Evolutionary conservation across 495 filamentous ascomycete species (phyloP), one percentile per base, ranked within the genome.

Genomic region (Articulospora tetracladia): DNA sequence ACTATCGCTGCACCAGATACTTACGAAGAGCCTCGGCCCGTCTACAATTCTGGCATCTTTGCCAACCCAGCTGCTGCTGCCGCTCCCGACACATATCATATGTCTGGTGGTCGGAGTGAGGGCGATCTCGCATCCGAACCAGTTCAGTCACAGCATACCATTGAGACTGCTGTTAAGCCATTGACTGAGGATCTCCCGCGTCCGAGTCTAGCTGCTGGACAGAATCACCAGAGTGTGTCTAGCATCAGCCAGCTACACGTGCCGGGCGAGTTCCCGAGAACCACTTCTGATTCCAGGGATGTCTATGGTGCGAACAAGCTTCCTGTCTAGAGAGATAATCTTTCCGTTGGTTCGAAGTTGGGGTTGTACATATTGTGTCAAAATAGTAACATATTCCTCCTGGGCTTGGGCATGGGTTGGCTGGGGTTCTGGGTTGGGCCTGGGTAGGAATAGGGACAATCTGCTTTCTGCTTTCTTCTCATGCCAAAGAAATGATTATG

Each of bases 191-290:
- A 39, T 34, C 3, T 47, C 11, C 15, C 39, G 3, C 6, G 46
- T 4, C 62, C 59, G n/a, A 12, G 28, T 15, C 26, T 60, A 13
- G 53, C 60, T 48, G 47, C 60, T 1, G 61, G 59, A n/a, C 58
- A 61, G 17, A 64, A 57, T 55, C 58, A 69, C 50, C 36, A 56
- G n/a, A 64, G 60, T 26, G 56, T 58, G 12, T 22, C 27, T 30
- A 64, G 54, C 41, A 60, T 69, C 41, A 51, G 36, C 47, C 71
- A 79, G 51, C 75, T 84, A 10, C 81, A 84, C 54, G 71, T 86
- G 1, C 83, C 83, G 10, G 83, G 83, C 12, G 77, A 83, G 63
- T 86, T 78, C 63, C 83, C 83, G 1, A 76, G 73, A 39, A 44
- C n/a, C 15, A 50, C 24, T 22, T 23, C 34, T 10, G 53, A 51